These are phyloP conservation scores for Fremontodendron californicum DNA, from an alignment of 345 rosid genomes.

Conservation along the genomic window DNA sequence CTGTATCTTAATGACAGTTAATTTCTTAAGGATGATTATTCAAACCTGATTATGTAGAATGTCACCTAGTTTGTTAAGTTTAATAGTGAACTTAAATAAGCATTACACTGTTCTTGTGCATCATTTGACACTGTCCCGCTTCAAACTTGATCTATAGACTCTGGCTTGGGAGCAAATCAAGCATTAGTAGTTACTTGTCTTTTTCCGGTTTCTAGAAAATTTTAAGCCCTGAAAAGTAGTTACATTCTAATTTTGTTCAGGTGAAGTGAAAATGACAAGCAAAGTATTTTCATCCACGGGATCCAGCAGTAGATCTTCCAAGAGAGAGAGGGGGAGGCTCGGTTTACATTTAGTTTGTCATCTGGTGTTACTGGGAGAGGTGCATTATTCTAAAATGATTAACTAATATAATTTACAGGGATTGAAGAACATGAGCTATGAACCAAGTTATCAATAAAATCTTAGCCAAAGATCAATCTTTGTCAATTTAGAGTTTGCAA, in stretches of 20 bases:
- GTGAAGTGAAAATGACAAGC: neutral
- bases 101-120: neutral
- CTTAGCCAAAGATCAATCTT: neutral
- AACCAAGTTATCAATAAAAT: neutral
- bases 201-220: too few relatives aligned
- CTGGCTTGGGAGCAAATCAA: too few relatives aligned
- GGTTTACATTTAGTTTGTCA: neutral
- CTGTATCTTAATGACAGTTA: neutral
- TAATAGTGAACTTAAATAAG: neutral
- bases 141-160: too few relatives aligned
- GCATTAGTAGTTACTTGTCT: too few relatives aligned
- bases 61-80: neutral
- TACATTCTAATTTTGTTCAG: neutral
- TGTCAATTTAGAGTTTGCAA: neutral
- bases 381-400: neutral
- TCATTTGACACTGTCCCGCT: too few relatives aligned
- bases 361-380: neutral
- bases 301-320: neutral
- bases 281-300: neutral
- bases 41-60: constrained; percentile 1
- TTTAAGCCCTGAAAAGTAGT: neutral
- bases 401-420: neutral
- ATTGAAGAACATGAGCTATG: too few relatives aligned
- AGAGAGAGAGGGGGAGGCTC: too few relatives aligned
- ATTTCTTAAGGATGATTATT: constrained; percentile 1